phyloP scores from a whole-genome alignment of 2,329 filamentous ascomycete species.

The Phyllosticta citriasiana region DNA sequence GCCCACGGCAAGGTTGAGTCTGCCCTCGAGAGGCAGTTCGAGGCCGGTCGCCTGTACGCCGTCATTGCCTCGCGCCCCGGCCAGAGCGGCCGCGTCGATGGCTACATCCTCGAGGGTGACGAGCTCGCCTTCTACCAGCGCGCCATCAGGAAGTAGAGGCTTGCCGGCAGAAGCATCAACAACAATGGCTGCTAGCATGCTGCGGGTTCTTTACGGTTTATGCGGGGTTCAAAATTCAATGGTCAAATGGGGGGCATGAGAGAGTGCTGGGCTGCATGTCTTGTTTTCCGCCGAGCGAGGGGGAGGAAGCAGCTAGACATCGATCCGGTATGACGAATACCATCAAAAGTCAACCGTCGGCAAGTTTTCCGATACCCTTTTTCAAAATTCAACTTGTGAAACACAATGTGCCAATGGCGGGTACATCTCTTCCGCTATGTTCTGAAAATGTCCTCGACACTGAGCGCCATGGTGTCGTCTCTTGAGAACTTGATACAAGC shows the following conservation, averaged over 20 bases:
- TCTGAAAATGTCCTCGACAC: too few relatives aligned
- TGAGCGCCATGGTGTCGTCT: too few relatives aligned
- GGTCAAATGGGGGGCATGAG: slow-evolving; percentile 10
- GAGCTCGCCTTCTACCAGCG: slow-evolving; percentile 99
- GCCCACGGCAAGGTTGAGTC: slow-evolving; percentile 83
- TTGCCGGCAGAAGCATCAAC: slow-evolving; percentile 3
- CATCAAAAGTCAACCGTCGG: background rate
- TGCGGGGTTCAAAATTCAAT: slow-evolving; percentile 28
- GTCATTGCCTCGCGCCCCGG: slow-evolving; percentile 87
- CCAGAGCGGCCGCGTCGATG: slow-evolving; percentile 92
- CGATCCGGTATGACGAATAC: slow-evolving; percentile 9
- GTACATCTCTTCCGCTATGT: too few relatives aligned
- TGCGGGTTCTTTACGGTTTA: slow-evolving; percentile 31
- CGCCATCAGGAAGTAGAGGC: slow-evolving; percentile 91
- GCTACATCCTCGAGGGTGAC: slow-evolving; percentile 98
- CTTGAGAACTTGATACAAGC: too few relatives aligned
- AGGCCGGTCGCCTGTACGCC: slow-evolving; percentile 95
- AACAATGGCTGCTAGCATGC: slow-evolving; percentile 17
- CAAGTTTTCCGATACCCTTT: background rate
- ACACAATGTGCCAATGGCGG: background rate
- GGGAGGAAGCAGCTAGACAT: slow-evolving; percentile 2
- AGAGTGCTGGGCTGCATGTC: slow-evolving; percentile 1
- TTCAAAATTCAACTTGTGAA: background rate
- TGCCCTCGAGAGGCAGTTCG: slow-evolving; percentile 95
- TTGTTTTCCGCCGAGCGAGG: background rate